phyloP scores from a whole-genome alignment of 768 basidiomycete genomes.

The Rossbeevera mucosa region DNA sequence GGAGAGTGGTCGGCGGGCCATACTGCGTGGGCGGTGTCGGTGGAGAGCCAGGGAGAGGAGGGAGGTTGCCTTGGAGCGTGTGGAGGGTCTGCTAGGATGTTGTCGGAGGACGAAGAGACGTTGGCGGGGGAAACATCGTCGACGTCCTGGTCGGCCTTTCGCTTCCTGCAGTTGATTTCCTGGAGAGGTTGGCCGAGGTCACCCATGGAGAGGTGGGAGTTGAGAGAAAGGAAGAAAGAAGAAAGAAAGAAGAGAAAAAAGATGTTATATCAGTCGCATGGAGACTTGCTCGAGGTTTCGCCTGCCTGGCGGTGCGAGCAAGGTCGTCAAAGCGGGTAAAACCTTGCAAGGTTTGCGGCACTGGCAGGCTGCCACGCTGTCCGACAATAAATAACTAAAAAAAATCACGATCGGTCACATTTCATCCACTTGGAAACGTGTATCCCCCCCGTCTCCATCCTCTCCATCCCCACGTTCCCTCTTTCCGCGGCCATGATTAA shows the following conservation, averaged over 20 bases:
- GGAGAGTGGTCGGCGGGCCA: constrained; percentile 40
- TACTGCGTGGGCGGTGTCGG: constrained; percentile 27
- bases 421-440: constrained; percentile 17
- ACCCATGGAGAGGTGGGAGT: constrained; percentile 53
- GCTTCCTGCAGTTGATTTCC: constrained; percentile 54
- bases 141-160: constrained; percentile 55
- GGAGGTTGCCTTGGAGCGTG: constrained; percentile 42
- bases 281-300: background rate
- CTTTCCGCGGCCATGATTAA: constrained; percentile 11
- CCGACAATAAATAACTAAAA: constrained; percentile 11
- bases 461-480: constrained; percentile 13
- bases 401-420: constrained; percentile 16
- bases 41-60: constrained; percentile 27
- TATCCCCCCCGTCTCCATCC: background rate
- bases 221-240: constrained; percentile 12
- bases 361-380: constrained; percentile 33
- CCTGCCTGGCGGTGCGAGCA: constrained; percentile 21
- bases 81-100: constrained; percentile 34
- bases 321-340: constrained; percentile 23
- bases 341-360: constrained; percentile 8
- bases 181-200: constrained; percentile 53
- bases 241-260: constrained; percentile 6
- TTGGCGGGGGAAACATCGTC: constrained; percentile 32
- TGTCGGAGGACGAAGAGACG: constrained; percentile 24
- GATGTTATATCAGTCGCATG: background rate